A percentile compares a stretch with the other conserved stretches of the same genome.
phyloP scores from a whole-genome alignment of 805 yeast species.

The Schwanniomyces pseudopolymorphus region DNA sequence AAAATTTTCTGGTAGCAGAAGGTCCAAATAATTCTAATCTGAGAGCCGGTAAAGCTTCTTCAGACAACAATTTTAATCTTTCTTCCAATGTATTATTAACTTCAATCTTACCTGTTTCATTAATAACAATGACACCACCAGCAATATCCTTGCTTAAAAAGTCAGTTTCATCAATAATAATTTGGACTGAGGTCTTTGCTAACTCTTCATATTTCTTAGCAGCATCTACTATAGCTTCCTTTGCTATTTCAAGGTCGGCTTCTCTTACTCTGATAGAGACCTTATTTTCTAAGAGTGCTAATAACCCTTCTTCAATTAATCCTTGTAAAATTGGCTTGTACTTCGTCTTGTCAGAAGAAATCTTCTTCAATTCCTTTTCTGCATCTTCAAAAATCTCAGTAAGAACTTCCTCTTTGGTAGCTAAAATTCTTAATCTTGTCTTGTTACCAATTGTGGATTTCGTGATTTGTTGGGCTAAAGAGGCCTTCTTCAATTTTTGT shows the following conservation, averaged over 20 bases:
- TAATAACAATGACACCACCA: slow-evolving; percentile 82
- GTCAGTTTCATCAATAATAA: slow-evolving; percentile 54
- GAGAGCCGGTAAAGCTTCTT: slow-evolving; percentile 88
- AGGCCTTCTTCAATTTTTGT: slow-evolving; percentile 83
- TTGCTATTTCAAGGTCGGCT: slow-evolving; percentile 58
- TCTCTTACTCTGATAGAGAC: slow-evolving; percentile 68
- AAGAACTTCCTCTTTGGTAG: slow-evolving; percentile 77
- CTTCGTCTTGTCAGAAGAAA: slow-evolving; percentile 52
- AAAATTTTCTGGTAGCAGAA: slow-evolving; percentile 83
- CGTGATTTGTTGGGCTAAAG: slow-evolving; percentile 91
- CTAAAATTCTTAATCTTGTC: slow-evolving; percentile 85
- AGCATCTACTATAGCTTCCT: slow-evolving; percentile 62
- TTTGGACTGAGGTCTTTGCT: slow-evolving; percentile 55
- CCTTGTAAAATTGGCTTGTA: slow-evolving; percentile 73
- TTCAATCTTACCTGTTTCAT: slow-evolving; percentile 77
- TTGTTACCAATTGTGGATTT: slow-evolving; percentile 95
- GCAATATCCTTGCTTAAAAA: slow-evolving; percentile 63
- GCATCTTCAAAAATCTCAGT: slow-evolving; percentile 74
- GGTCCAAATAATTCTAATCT: slow-evolving; percentile 88
- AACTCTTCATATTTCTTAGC: slow-evolving; percentile 60
- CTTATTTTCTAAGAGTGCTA: slow-evolving; percentile 68
- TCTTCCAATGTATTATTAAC: slow-evolving; percentile 93
- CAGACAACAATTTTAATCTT: slow-evolving; percentile 79
- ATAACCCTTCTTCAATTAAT: slow-evolving; percentile 73
- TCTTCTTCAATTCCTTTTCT: slow-evolving; percentile 55